Conservation (phyloP, 352 stramenopile species). For the Phytophthora pinifolia region DNA sequence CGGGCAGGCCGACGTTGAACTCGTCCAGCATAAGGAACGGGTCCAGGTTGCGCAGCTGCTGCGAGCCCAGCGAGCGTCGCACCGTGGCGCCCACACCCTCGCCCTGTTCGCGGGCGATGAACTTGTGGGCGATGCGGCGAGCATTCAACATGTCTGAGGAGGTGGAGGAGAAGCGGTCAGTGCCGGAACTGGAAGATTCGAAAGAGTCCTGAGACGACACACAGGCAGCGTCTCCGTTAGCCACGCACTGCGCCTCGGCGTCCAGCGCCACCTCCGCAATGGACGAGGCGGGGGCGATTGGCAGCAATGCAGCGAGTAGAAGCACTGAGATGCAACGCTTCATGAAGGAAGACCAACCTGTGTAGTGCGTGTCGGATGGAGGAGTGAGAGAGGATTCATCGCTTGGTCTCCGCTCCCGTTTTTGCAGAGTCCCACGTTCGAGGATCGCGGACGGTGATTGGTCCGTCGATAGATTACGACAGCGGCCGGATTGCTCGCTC, state of each 20-base stretch:
- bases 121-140: slow-evolving; percentile 49
- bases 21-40: slow-evolving; percentile 69
- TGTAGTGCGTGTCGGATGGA: slow-evolving; percentile 4
- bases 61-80: slow-evolving; percentile 50
- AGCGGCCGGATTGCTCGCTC: not conserved
- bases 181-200: slow-evolving; percentile 1
- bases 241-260: slow-evolving; percentile 18
- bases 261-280: slow-evolving; percentile 14
- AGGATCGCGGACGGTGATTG: not conserved
- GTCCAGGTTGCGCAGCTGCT: slow-evolving; percentile 49
- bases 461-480: slow-evolving; percentile 1
- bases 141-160: slow-evolving; percentile 30
- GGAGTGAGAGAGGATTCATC: slow-evolving; percentile 10
- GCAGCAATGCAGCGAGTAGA: slow-evolving; percentile 3
- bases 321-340: slow-evolving; percentile 2
- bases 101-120: slow-evolving; percentile 50
- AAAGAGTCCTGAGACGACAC: slow-evolving; percentile 13
- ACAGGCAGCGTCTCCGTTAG: slow-evolving; percentile 31
- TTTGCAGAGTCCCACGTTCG: slow-evolving; percentile 1
- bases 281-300: slow-evolving; percentile 1
- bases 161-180: slow-evolving; percentile 3
- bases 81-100: slow-evolving; percentile 62
- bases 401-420: slow-evolving; percentile 2
- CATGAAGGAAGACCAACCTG: slow-evolving; percentile 19
- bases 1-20: slow-evolving; percentile 51